Evolutionary conservation across 2,329 filamentous ascomycete genomes (phyloP).

Genomic region (Stylonectria norvegica): DNA sequence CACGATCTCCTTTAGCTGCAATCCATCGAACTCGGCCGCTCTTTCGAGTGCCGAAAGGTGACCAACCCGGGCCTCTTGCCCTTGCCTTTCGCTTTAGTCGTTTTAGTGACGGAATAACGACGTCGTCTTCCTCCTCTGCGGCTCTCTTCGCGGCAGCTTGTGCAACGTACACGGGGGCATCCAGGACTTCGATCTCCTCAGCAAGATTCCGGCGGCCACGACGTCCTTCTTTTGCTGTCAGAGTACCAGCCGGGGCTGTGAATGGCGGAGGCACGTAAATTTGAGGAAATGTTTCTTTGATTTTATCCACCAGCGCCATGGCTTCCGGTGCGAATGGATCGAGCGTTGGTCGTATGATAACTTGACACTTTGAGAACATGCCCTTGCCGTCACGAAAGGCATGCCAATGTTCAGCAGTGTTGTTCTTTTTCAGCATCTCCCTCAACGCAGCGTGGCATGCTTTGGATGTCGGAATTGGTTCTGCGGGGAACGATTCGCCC

Average conservation of each 20-base stretch:
- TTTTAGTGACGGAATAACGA: slow-evolving; percentile 19
- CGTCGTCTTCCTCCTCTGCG: slow-evolving; percentile 20
- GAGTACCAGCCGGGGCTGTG: slow-evolving; percentile 11
- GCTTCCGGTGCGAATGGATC: slow-evolving; percentile 43
- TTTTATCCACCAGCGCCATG: slow-evolving; percentile 42
- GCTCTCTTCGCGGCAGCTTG: slow-evolving; percentile 34
- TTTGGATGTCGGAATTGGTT: slow-evolving; percentile 40
- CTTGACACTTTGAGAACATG: slow-evolving; percentile 41
- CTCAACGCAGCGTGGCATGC: slow-evolving; percentile 38
- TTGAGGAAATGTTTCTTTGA: slow-evolving; percentile 45
- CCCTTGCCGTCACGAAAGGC: slow-evolving; percentile 42
- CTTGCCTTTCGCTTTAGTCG: slow-evolving; percentile 20
- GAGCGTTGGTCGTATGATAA: slow-evolving; percentile 41
- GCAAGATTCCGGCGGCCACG: slow-evolving; percentile 38
- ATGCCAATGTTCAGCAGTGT: slow-evolving; percentile 41
- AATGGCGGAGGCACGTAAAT: slow-evolving; percentile 28
- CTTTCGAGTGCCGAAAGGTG: slow-evolving; percentile 7
- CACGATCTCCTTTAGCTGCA: slow-evolving; percentile 10
- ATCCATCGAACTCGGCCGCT: slow-evolving; percentile 11
- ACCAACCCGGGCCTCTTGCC: slow-evolving; percentile 1
- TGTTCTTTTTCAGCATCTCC: slow-evolving; percentile 35
- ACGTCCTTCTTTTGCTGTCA: slow-evolving; percentile 17
- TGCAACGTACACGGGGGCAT: slow-evolving; percentile 49
- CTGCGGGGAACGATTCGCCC: slow-evolving; percentile 37
- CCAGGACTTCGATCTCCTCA: slow-evolving; percentile 45